Conservation (phyloP, 441 rosid species). For the Bocquillonia castaneifolia region DNA sequence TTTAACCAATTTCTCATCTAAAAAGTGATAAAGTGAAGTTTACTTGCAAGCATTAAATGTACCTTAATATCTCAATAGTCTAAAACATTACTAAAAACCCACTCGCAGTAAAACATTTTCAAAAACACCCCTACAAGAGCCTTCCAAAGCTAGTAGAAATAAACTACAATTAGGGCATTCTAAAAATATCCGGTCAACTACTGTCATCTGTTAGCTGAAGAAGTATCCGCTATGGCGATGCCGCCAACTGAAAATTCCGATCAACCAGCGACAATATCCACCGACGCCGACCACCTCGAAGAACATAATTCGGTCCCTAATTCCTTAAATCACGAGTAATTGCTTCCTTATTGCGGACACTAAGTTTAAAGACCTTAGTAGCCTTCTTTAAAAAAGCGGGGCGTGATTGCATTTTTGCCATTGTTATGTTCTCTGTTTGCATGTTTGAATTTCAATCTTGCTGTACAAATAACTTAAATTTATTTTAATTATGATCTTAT, state of each 20-base stretch:
- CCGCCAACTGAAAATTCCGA: slow-evolving; percentile 16
- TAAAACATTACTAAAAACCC: background rate
- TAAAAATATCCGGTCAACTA: background rate
- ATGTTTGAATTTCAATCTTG: no score
- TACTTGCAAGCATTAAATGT: no score
- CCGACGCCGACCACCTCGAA: slow-evolving; percentile 6
- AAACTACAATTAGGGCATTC: background rate
- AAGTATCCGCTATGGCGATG: slow-evolving; percentile 13
- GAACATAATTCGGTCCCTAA: slow-evolving; percentile 15
- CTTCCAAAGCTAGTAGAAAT: background rate
- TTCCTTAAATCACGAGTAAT: slow-evolving; percentile 22
- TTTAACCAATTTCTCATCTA: no score
- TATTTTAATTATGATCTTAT: no score
- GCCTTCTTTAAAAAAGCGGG: no score
- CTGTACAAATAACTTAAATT: no score
- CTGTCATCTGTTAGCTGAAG: background rate
- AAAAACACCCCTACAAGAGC: background rate
- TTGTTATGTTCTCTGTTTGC: no score
- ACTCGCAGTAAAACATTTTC: background rate
- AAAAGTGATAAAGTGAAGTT: no score
- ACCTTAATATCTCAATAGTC: no score
- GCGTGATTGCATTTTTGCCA: no score
- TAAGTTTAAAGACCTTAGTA: no score
- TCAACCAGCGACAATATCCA: slow-evolving; percentile 4
- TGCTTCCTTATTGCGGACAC: slow-evolving; percentile 1